phyloP scores from a whole-genome alignment of 805 yeast genomes.

The Metschnikowia peoriensis region DNA sequence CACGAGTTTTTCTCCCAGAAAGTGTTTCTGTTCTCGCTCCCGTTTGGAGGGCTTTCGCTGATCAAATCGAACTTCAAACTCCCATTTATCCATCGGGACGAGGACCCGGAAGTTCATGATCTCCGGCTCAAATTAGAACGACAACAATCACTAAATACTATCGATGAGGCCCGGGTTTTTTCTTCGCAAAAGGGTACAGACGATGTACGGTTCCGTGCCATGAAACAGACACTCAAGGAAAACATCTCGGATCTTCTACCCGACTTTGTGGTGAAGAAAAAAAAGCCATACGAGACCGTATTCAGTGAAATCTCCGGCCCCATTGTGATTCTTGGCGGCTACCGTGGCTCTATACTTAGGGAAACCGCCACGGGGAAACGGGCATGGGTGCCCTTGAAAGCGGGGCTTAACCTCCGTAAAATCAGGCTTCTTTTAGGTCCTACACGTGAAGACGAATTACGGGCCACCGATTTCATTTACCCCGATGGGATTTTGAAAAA shows the following conservation, averaged over 20 bases:
- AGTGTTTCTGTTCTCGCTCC: slow-evolving; percentile 57
- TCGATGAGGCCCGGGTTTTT: slow-evolving; percentile 63
- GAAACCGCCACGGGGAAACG: slow-evolving; percentile 62
- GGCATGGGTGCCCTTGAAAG: slow-evolving; percentile 86
- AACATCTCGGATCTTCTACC: slow-evolving; percentile 44
- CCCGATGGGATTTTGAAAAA: slow-evolving; percentile 80
- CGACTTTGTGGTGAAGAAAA: slow-evolving; percentile 25
- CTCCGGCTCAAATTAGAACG: slow-evolving; percentile 45
- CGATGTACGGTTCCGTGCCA: slow-evolving; percentile 67
- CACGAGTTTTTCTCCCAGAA: slow-evolving; percentile 25
- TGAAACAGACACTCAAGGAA: slow-evolving; percentile 59
- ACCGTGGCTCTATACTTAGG: slow-evolving; percentile 75
- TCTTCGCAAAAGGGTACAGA: slow-evolving; percentile 56
- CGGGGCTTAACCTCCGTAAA: slow-evolving; percentile 73
- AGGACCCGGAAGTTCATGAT: slow-evolving; percentile 22
- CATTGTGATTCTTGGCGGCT: slow-evolving; percentile 81
- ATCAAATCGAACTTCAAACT: slow-evolving; percentile 23
- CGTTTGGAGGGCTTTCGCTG: slow-evolving; percentile 48
- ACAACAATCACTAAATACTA: slow-evolving; percentile 56
- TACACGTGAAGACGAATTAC: slow-evolving; percentile 60
- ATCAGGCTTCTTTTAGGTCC: slow-evolving; percentile 75
- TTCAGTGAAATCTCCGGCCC: slow-evolving; percentile 72
- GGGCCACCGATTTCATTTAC: slow-evolving; percentile 50
- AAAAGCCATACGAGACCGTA: slow-evolving; percentile 39
- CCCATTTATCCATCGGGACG: slow-evolving; percentile 21